Evolutionary conservation across 1,139 yeast species (phyloP), one percentile per base, ranked within the genome.

Genomic region (Saccharomyces hybrid): DNA sequence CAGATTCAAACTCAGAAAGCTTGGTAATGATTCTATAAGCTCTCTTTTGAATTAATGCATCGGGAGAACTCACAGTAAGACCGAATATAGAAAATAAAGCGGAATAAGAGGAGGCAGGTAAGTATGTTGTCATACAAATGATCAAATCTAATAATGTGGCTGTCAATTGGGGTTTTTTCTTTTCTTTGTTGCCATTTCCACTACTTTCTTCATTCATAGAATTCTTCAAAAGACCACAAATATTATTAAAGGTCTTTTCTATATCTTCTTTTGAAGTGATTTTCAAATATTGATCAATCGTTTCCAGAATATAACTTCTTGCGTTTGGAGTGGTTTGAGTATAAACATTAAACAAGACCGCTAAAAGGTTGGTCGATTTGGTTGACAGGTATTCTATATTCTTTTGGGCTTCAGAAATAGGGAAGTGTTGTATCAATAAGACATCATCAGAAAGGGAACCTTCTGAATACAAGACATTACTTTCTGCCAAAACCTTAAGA

Each of bases 71-170:
- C 42, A 88, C 83, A 2, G 95, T 84, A 41, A 82, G 75, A 51
- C 84, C 81, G 72, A 93, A 89, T 54, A 93, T 88, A 29, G 88
- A 71, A 65, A 91, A 82, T 52, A 93, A 77, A 0, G 95, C 88
- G 65, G 80, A 78, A 69, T 88, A 87, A 4, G 87, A 80, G 2
- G 83, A 70, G 49, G 72, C 72, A 4, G 96, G 96, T 49, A 93
- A 83, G 66, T 86, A 88, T 62, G 87, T 86, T 28, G 93, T 79
- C 88, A 93, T 86, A 42, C 88, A 84, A 53, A 90, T 95, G 56
- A 90, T 79, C 57, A 93, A 78, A 69, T 95, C 99, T 85, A 93
- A 80, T 88, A 93, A 84, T 11, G 97, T 89, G 29, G 86, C 81
- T 61, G 90, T 81, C 63, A 88, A 75, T 56, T 81, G 81, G 59